These are phyloP conservation scores for Microsporum ferrugineum DNA, from an alignment of 2,329 filamentous ascomycete genomes.

Conservation along the genomic window DNA sequence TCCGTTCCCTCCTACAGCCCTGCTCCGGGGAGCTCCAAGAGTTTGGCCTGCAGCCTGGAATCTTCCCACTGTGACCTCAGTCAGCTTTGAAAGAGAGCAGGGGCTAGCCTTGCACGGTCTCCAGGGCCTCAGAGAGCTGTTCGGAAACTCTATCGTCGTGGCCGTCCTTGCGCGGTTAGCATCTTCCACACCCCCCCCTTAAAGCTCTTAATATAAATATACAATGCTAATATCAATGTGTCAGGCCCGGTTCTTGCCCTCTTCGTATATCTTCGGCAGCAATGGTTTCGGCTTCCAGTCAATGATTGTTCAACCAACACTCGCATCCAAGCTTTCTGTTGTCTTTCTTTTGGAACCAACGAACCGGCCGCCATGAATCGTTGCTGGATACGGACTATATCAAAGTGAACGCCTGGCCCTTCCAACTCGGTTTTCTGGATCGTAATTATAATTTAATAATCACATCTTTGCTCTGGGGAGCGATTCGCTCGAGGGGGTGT, in stretches of 20 bases:
- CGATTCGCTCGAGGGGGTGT: too few species aligned
- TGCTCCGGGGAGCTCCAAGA: not conserved
- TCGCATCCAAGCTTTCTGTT: not conserved
- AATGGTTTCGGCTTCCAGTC: not conserved
- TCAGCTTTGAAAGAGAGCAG: not conserved
- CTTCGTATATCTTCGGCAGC: not conserved
- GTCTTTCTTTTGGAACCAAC: not conserved
- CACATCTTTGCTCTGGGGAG: not conserved
- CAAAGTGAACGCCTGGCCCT: not conserved
- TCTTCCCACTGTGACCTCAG: not conserved
- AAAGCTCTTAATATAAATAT: not conserved
- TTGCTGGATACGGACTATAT: not conserved
- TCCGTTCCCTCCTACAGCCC: not conserved
- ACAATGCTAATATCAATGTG: not conserved
- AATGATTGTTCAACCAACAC: not conserved
- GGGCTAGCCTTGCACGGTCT: not conserved
- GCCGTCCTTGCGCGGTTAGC: not conserved
- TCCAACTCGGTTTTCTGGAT: not conserved
- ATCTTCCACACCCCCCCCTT: not conserved
- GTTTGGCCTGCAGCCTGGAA: not conserved
- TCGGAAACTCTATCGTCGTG: not conserved
- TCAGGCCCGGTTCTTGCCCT: not conserved
- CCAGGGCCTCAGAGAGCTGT: not conserved
- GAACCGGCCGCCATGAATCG: not conserved
- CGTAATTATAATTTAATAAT: not conserved